Evolutionary conservation across 768 basidiomycete species (phyloP).

Genomic region (Boletus patriciae): DNA sequence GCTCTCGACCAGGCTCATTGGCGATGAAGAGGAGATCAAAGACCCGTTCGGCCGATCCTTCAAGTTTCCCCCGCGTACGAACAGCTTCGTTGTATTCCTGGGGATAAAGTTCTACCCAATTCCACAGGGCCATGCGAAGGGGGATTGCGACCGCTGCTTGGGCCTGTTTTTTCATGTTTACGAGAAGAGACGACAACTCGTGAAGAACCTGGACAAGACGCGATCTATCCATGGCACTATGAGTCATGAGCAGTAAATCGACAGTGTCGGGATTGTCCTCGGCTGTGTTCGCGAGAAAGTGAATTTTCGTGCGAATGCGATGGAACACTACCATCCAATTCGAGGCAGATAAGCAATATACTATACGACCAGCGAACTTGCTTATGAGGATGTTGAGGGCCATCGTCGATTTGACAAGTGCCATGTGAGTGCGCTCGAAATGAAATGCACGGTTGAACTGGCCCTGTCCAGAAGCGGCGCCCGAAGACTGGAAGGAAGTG

Average conservation of each 20-base stretch:
- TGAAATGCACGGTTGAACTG: slow-evolving; percentile 29
- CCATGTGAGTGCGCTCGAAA: slow-evolving; percentile 66
- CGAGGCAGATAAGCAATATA: slow-evolving; percentile 83
- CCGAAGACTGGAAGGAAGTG: slow-evolving; percentile 42
- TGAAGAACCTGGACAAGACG: slow-evolving; percentile 72
- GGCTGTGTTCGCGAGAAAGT: slow-evolving; percentile 51
- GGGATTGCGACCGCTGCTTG: slow-evolving; percentile 71
- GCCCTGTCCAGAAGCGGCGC: slow-evolving; percentile 29
- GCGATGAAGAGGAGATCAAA: slow-evolving; percentile 74
- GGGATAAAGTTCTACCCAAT: slow-evolving; percentile 81
- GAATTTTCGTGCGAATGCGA: slow-evolving; percentile 69
- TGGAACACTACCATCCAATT: slow-evolving; percentile 82
- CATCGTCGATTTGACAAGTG: slow-evolving; percentile 52
- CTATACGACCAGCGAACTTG: slow-evolving; percentile 73
- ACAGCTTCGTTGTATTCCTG: slow-evolving; percentile 76
- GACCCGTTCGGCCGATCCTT: slow-evolving; percentile 82
- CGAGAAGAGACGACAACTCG: slow-evolving; percentile 78
- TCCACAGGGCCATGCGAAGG: slow-evolving; percentile 82
- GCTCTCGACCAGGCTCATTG: slow-evolving; percentile 42
- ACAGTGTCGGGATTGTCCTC: slow-evolving; percentile 64
- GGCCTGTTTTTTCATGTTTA: slow-evolving; percentile 76
- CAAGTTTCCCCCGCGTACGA: slow-evolving; percentile 59
- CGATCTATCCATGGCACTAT: slow-evolving; percentile 68
- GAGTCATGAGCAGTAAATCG: slow-evolving; percentile 77
- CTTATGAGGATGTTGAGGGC: slow-evolving; percentile 63